These are phyloP conservation scores for Aspergillus unguis DNA, from an alignment of 2,329 filamentous ascomycete genomes.

Conservation along the genomic window DNA sequence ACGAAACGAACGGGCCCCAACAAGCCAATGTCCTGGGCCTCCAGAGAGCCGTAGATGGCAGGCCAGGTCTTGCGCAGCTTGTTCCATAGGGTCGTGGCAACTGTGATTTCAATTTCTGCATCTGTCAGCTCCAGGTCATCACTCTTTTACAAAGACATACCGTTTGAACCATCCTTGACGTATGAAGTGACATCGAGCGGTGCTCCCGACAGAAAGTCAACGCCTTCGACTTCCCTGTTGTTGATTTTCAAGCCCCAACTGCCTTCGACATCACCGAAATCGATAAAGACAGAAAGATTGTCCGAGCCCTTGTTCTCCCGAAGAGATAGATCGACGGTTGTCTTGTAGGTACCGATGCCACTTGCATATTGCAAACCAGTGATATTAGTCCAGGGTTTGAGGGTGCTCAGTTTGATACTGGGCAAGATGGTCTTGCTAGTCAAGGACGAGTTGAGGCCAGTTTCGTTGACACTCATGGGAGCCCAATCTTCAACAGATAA, in stretches of 20 bases:
- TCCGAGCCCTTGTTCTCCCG: not conserved
- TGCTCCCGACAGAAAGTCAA: not conserved
- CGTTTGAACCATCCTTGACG: not conserved
- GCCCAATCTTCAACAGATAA: not conserved
- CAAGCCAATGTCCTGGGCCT: not conserved
- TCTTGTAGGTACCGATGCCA: not conserved
- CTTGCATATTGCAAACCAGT: not conserved
- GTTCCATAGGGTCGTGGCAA: slow-evolving; percentile 8
- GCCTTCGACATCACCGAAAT: not conserved
- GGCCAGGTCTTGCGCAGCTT: slow-evolving; percentile 5
- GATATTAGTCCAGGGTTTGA: not conserved
- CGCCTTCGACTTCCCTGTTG: not conserved
- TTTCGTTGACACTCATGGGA: not conserved
- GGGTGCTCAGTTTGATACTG: not conserved
- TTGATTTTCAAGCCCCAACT: not conserved
- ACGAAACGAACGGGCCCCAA: not conserved
- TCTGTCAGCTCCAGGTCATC: not conserved
- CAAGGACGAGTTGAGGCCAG: not conserved
- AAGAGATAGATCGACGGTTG: not conserved
- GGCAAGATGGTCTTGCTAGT: not conserved
- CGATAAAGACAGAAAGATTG: not conserved
- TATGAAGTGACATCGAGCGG: not conserved
- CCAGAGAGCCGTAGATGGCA: slow-evolving; percentile 1
- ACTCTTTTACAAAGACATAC: not conserved
- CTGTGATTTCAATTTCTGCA: slow-evolving; percentile 1